Evolutionary conservation across 345 rosid species (phyloP), one percentile per base, ranked within the genome.

Genomic region (Pistacia integerrima): DNA sequence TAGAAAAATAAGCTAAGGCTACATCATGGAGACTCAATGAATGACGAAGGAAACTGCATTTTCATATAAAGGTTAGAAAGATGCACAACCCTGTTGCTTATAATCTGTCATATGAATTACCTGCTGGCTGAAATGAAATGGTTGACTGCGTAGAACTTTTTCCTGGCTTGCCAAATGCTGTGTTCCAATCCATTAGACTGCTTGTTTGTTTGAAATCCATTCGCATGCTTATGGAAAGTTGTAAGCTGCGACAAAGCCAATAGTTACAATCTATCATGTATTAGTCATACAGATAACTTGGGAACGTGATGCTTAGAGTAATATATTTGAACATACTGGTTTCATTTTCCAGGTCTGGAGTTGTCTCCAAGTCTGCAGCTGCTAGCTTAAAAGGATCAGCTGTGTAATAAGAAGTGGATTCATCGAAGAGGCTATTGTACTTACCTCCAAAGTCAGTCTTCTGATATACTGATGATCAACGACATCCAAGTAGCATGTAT

Each of bases 21-120:
- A 17, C 11, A 28, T 48, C 58, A 67, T 67, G 71, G 70, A 67
- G 57, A 67, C 56, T 13, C 11, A 36, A 67, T 67, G 12, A 49
- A 0, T 49, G 57, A 46, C 14, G 51, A 67, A 67, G 38, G 1
- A 67, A 28, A 49, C 58, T 25, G 4, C 38, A 25, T 33, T 14
- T 4, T 28, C 49, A 14, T 20, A 28, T 67, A 48, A 48, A 49
- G 71, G 71, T 28, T 13, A 49, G 71, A 67, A 48, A 20, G 36
- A 49, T 51, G 51, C 57, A 13, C 13, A 2, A 49, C 20, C 58
- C 4, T 2, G 36, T 48, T 67, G 38, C 36, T 48, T 48, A 22
- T 67, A 46, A 1, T n/a, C 25, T 46, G 12, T 20, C 18, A 11
- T 22, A 67, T 67, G 56, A 48, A 67, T 44, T 41, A 44, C 8